Base-by-base conservation (phyloP, 164 flowering plant species). In the Vitis amurensis region DNA sequence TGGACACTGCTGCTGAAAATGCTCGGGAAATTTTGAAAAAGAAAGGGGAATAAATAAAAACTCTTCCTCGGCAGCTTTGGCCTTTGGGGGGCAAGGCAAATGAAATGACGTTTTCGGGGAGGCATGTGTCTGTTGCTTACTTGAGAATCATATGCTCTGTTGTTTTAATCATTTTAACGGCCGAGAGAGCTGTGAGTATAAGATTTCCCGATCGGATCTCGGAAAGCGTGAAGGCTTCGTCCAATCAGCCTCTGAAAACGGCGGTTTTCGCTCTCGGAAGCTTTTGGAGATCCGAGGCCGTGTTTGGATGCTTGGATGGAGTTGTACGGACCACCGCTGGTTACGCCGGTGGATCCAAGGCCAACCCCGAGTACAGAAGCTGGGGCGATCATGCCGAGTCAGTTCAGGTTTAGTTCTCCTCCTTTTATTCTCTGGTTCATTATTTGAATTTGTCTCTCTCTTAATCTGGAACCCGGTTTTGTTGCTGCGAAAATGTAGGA, bases 221-320 rank as follows among this genome's bases (percentile, higher is more conserved):
- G n/a, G 71, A 61, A 0, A 12, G 66, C 29, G 52, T 71, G n/a
- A 55, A 61, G 49, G 64, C 71, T 17, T 37, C 65, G 8, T 11
- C 77, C 63, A 70, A 75, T 48, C 86, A 61, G 57, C 80, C 81
- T 6, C 66, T 89, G 17, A 87, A 79, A 67, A 83, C 84, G 1
- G 94, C 98, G 9, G 92, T 95, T 55, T 95, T 95, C 69, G 90
- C 97, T 56, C 88, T 95, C 12, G 99, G 99, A 14, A 83, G 98
- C 82, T 96, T 96, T 82, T 96, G 99, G 99, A 91, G 99, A 76
- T 90, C 98, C 4, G 99, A 96, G 68, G 85, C 99, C 9, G 89
- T 82, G 9, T 96, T 96, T 61, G 99, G 97, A 2, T 96, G 99
- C 86, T 68, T 93, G 61, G 70, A 85, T 48, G 99, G 99, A 7